phyloP scores from a whole-genome alignment of 768 basidiomycete species.

The Coprinellus micaceus region DNA sequence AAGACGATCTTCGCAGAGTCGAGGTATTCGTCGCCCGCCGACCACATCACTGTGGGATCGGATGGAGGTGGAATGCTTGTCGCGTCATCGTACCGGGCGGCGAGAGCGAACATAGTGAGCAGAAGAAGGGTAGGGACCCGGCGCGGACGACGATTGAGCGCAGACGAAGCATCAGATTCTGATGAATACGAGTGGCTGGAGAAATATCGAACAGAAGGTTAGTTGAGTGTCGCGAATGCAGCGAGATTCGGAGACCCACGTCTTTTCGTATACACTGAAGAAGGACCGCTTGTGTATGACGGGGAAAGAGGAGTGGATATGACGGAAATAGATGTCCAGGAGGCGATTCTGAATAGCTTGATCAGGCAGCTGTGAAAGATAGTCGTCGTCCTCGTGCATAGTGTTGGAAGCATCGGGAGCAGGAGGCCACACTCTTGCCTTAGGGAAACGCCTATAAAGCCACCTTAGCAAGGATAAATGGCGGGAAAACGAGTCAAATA shows the following conservation, averaged over 20 bases:
- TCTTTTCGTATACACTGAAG: slow-evolving; percentile 49
- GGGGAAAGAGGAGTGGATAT: slow-evolving; percentile 78
- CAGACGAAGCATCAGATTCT: slow-evolving; percentile 23
- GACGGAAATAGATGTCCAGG: slow-evolving; percentile 72
- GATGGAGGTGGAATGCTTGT: slow-evolving; percentile 33
- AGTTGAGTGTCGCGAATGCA: neutral
- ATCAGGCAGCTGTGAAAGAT: slow-evolving; percentile 49
- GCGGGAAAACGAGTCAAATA: slow-evolving; percentile 4
- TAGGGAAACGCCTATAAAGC: slow-evolving; percentile 69
- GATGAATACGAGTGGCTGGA: slow-evolving; percentile 22
- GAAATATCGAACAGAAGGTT: too few species aligned
- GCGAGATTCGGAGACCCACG: slow-evolving; percentile 23
- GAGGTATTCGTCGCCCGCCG: slow-evolving; percentile 71
- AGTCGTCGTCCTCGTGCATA: slow-evolving; percentile 33
- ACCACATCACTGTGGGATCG: slow-evolving; percentile 67
- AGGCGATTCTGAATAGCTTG: slow-evolving; percentile 60
- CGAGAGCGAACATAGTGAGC: slow-evolving; percentile 80
- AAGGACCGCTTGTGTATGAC: slow-evolving; percentile 71
- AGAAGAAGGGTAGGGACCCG: slow-evolving; percentile 64
- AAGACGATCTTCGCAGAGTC: slow-evolving; percentile 63
- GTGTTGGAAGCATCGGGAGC: slow-evolving; percentile 31
- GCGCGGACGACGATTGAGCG: slow-evolving; percentile 39
- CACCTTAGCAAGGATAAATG: slow-evolving; percentile 1
- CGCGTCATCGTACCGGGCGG: slow-evolving; percentile 59
- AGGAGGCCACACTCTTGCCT: slow-evolving; percentile 86